A percentile compares a stretch with the other conserved stretches of the same genome.
phyloP scores from a whole-genome alignment of 179 eudicot genomes.

The Silene vulgaris region DNA sequence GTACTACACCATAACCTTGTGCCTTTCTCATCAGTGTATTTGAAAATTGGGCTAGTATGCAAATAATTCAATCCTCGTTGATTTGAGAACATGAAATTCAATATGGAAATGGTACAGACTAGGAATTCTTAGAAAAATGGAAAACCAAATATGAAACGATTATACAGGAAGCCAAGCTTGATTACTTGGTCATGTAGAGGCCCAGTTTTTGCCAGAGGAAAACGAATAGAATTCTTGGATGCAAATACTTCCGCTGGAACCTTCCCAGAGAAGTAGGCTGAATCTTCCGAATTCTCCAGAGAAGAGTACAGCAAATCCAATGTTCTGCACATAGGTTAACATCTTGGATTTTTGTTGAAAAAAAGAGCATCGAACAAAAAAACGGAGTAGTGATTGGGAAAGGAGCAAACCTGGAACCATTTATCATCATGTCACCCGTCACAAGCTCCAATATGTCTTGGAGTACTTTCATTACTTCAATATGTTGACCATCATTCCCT shows the following conservation, averaged over 20 bases:
- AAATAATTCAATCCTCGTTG: neutral
- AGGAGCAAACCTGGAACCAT: slow-evolving; percentile 68
- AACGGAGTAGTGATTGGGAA: slow-evolving; percentile 18
- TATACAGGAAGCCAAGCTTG: neutral
- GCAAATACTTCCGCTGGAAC: slow-evolving; percentile 70
- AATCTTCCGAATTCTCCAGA: slow-evolving; percentile 36
- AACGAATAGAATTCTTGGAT: slow-evolving; percentile 66
- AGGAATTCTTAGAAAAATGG: neutral
- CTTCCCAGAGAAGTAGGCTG: slow-evolving; percentile 34
- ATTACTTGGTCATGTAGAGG: slow-evolving; percentile 63
- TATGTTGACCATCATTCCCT: slow-evolving; percentile 50
- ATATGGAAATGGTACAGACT: no score
- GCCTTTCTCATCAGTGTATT: neutral
- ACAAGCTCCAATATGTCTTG: slow-evolving; percentile 93
- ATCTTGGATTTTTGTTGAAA: neutral
- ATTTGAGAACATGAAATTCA: neutral
- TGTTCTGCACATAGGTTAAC: slow-evolving; percentile 44
- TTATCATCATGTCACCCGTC: slow-evolving; percentile 66
- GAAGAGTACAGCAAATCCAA: slow-evolving; percentile 49
- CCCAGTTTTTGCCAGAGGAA: slow-evolving; percentile 59
- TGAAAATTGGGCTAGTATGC: slow-evolving; percentile 1
- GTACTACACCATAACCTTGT: neutral
- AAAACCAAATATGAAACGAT: neutral
- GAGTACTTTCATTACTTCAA: slow-evolving; percentile 65
- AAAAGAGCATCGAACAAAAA: slow-evolving; percentile 1